Evolutionary conservation across 345 rosid genomes (phyloP).

Genomic region (Schrenkiella parvula): DNA sequence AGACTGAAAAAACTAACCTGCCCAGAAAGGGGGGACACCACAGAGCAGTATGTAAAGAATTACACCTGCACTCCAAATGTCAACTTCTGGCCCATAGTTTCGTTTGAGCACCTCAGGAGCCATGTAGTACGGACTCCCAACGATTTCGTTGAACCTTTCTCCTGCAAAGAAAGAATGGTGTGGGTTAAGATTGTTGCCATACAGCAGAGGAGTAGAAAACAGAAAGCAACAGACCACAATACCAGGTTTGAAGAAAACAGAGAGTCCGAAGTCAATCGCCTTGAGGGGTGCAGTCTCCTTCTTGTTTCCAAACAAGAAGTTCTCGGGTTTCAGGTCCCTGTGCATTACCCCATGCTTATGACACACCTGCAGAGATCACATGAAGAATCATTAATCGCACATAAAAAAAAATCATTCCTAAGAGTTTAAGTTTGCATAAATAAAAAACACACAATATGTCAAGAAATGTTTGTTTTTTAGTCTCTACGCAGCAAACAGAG

Average conservation of each 20-base stretch:
- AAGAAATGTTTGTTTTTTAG: background rate
- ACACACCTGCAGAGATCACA: slow-evolving; percentile 56
- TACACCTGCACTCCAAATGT: slow-evolving; percentile 98
- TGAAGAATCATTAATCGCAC: slow-evolving; percentile 1
- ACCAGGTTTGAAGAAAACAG: slow-evolving; percentile 96
- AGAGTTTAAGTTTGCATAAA: background rate
- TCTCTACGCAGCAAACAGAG: background rate
- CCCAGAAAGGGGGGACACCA: slow-evolving; percentile 99
- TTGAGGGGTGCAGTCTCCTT: slow-evolving; percentile 80
- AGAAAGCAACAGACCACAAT: slow-evolving; percentile 12
- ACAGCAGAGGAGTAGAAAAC: background rate
- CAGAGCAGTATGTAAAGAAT: slow-evolving; percentile 88
- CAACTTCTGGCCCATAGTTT: slow-evolving; percentile 87
- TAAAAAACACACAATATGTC: background rate
- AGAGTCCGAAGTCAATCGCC: slow-evolving; percentile 93
- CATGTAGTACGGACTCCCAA: slow-evolving; percentile 99
- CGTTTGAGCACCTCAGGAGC: slow-evolving; percentile 94
- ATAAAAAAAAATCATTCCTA: background rate
- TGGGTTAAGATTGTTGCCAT: background rate
- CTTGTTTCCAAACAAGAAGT: slow-evolving; percentile 86
- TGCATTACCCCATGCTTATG: slow-evolving; percentile 92
- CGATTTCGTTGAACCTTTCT: slow-evolving; percentile 81
- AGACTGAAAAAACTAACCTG: slow-evolving; percentile 52
- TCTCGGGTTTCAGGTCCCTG: slow-evolving; percentile 91
- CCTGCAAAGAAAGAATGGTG: slow-evolving; percentile 42